Evolutionary conservation across 371 early-diverging fungal species (phyloP).

Genomic region (Mortierella sp.): DNA sequence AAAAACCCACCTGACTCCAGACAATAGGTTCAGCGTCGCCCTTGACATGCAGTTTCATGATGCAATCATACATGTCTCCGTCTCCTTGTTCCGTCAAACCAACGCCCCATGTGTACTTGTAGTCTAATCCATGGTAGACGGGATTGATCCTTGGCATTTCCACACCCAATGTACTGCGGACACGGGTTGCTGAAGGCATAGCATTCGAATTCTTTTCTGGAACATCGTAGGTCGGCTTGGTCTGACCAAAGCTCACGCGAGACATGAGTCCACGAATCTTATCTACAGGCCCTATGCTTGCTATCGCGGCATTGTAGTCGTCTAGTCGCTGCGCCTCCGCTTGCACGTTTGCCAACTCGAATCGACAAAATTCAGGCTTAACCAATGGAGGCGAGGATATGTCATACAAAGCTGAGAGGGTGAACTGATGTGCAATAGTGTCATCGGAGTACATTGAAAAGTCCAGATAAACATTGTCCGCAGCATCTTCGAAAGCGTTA

Average conservation of each 20-base stretch:
- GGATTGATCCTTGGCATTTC: slow-evolving; percentile 82
- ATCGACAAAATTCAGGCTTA: slow-evolving; percentile 71
- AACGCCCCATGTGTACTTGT: slow-evolving; percentile 80
- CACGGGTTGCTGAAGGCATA: slow-evolving; percentile 29
- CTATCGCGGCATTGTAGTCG: slow-evolving; percentile 42
- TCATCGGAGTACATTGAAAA: slow-evolving; percentile 74
- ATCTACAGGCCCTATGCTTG: slow-evolving; percentile 35
- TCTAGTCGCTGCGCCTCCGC: slow-evolving; percentile 64
- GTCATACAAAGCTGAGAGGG: slow-evolving; percentile 65
- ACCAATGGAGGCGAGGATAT: slow-evolving; percentile 59
- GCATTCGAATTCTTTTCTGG: slow-evolving; percentile 49
- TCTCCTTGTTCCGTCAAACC: slow-evolving; percentile 61
- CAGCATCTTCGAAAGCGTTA: slow-evolving; percentile 80
- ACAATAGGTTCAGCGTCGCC: slow-evolving; percentile 39
- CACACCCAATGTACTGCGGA: slow-evolving; percentile 55
- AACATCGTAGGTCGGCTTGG: slow-evolving; percentile 18
- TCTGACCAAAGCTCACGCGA: slow-evolving; percentile 39
- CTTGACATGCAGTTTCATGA: slow-evolving; percentile 70
- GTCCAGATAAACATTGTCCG: slow-evolving; percentile 74
- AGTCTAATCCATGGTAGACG: slow-evolving; percentile 60
- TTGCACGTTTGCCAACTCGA: slow-evolving; percentile 65
- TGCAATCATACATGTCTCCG: slow-evolving; percentile 74
- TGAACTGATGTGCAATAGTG: slow-evolving; percentile 69
- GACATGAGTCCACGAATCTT: slow-evolving; percentile 46
- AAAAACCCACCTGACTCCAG: slow-evolving; percentile 41